Evolutionary conservation across 768 basidiomycete genomes (phyloP), one percentile per base, ranked within the genome.

Genomic region (Collybiopsis luxurians): DNA sequence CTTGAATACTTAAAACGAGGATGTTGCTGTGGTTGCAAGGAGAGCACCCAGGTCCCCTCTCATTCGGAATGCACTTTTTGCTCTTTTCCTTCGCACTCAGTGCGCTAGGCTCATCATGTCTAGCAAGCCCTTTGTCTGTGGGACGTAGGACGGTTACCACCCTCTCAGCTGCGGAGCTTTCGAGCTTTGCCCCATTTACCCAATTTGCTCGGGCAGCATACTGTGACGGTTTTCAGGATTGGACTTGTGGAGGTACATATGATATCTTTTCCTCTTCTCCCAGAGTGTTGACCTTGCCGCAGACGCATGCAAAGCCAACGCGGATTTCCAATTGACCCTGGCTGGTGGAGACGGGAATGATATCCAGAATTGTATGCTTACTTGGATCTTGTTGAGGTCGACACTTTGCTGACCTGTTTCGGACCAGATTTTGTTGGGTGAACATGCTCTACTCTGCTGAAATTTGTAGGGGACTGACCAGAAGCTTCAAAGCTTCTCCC

Each of bases 161-260:
- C 21, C 42, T 57, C n/a, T 51, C 72, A 1, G 11, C 64, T 1
- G 24, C 56, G 0, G 60, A 71, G 55, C 58, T 76, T n/a, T 57
- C 65, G 3, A 61, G 50, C 26, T 69, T 72, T 40, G 64, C 66
- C 2, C 74, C 76, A 9, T 79, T 70, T 42, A 66, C 73, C 0
- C 61, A 75, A 59, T 73, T 80, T 50, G 75, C 78, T 24, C 66
- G 76, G 42, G 78, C 77, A 2, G 75, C 79, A 30, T 79, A 79
- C 60, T 80, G 79, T 55, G 61, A 53, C 63, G 65, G 59, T 31
- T 56, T 73, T 4, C 57, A 58, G 6, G 67, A 53, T 28, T 79
- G 78, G 78, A n/a, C 59, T 0, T 80, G 79, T 56, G 75, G 79
- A 51, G 59, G 71, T 71, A 61, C 31, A 63, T 62, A 45, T 60